These are phyloP conservation scores for Solanum okadae DNA, from an alignment of 257 asterid genomes.

Conservation along the genomic window DNA sequence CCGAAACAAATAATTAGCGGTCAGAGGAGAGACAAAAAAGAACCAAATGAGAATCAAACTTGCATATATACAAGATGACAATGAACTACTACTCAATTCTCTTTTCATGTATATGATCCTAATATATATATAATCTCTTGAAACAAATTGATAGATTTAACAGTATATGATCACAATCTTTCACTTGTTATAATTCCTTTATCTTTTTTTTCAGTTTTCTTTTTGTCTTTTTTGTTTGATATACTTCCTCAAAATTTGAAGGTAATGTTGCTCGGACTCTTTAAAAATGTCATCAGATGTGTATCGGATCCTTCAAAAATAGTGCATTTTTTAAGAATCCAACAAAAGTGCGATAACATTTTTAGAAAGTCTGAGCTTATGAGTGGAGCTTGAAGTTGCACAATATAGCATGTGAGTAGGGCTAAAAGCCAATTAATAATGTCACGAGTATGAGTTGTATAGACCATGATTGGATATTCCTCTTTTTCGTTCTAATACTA, in stretches of 20 bases:
- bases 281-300: too few relatives aligned
- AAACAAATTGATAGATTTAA: neutral
- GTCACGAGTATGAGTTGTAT: neutral
- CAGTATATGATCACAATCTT: neutral
- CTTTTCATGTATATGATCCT: neutral
- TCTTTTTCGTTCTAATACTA: neutral
- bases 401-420: slow-evolving; percentile 4
- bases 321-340: too few relatives aligned
- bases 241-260: neutral
- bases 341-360: too few relatives aligned
- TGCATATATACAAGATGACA: neutral
- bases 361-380: neutral
- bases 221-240: neutral
- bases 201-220: neutral
- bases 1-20: neutral
- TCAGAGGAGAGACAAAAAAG: neutral
- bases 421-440: neutral
- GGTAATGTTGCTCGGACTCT: too few relatives aligned
- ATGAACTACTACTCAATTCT: neutral
- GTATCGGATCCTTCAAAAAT: accelerated
- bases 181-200: neutral
- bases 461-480: neutral
- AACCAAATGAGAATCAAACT: neutral
- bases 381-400: neutral
- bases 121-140: neutral